Base-by-base conservation (phyloP, 2,329 filamentous ascomycete genomes). In the Phialophora verrucosa region DNA sequence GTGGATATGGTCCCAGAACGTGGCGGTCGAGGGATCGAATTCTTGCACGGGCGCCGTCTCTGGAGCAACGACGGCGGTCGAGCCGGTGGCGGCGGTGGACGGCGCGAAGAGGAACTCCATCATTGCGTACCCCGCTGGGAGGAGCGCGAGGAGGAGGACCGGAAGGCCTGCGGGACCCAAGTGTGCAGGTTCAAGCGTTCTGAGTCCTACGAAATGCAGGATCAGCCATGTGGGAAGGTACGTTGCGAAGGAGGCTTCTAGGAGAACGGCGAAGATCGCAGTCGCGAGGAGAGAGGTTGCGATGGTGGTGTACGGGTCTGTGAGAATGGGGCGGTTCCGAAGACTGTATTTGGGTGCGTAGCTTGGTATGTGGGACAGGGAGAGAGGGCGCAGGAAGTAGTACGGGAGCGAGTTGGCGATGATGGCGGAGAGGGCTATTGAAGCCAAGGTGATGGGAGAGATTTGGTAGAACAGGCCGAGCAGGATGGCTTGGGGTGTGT, bases 381-480 rank as follows among this genome's bases (percentile, higher is more conserved):
- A 88, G 32, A 90, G 81, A 4, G 87, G 84, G 59, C 92, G 90
- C 62, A 96, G 82, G 51, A 95, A 84, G 66, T 85, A 83, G 78
- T 96, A 94, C 0, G 93, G 92, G 31, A 91, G 75, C 50, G 89
- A 88, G 50, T 87, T 87, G 2, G 91, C 87, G 66, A 89, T 73
- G 60, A 91, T 80, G 73, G 93, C 90, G 73, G 94, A 90, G 38
- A 80, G 76, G 59, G 92, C 84, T 42, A 87, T 87, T 47, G 85
- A 80, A 32, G 88, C 74, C 23, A 89, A 83, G 0, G 90, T 89
- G 61, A 81, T 77, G 29, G 85, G 81, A 29, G 85, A 84, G 71
- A 96, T 84, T 42, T 83, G 79, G 84, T 96, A 97, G 81, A 96
- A 97, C 60, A 88, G 88, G 32, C 84, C 83, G 31, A 96, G 83